Evolutionary conservation across 2,329 filamentous ascomycete species (phyloP).

Genomic region (Niveomyces coronatus): DNA sequence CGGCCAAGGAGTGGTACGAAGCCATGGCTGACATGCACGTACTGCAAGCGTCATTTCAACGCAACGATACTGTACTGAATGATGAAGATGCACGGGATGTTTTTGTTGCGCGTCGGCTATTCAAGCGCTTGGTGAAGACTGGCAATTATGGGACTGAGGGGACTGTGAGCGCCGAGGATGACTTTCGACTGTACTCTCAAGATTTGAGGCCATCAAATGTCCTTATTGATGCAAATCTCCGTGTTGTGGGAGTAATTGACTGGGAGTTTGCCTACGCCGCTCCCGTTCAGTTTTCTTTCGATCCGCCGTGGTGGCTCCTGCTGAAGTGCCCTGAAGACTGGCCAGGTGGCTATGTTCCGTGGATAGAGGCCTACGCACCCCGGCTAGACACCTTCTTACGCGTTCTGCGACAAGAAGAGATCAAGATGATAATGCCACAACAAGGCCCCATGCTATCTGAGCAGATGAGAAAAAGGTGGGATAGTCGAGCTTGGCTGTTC

Average conservation of each 20-base stretch:
- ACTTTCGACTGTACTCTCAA: constrained; percentile 15
- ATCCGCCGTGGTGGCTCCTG: constrained; percentile 31
- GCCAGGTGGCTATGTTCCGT: constrained; percentile 19
- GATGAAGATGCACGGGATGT: constrained; percentile 21
- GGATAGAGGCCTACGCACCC: constrained; percentile 21
- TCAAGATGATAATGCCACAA: constrained; percentile 9
- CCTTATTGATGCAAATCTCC: constrained; percentile 19
- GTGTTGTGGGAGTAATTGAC: constrained; percentile 26
- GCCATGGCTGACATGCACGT: constrained; percentile 27
- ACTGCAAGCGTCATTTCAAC: constrained; percentile 25
- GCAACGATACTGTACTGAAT: constrained; percentile 25
- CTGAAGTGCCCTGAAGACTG: constrained; percentile 23
- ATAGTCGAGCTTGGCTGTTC: constrained; percentile 21
- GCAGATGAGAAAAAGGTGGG: constrained; percentile 27
- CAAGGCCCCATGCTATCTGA: constrained; percentile 15
- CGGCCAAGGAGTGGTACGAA: constrained; percentile 22
- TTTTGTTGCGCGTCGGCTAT: constrained; percentile 24
- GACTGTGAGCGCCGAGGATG: not conserved
- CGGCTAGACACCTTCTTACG: constrained; percentile 24
- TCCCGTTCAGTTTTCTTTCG: constrained; percentile 23
- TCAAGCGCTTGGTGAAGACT: constrained; percentile 18
- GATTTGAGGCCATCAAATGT: constrained; percentile 24
- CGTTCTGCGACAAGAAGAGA: constrained; percentile 23
- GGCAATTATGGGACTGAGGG: constrained; percentile 8
- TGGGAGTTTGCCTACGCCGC: constrained; percentile 28